Evolutionary conservation across 129 eudicot species (phyloP), one percentile per base, ranked within the genome.

Genomic region (Pseudognaphalium luteoalbum): DNA sequence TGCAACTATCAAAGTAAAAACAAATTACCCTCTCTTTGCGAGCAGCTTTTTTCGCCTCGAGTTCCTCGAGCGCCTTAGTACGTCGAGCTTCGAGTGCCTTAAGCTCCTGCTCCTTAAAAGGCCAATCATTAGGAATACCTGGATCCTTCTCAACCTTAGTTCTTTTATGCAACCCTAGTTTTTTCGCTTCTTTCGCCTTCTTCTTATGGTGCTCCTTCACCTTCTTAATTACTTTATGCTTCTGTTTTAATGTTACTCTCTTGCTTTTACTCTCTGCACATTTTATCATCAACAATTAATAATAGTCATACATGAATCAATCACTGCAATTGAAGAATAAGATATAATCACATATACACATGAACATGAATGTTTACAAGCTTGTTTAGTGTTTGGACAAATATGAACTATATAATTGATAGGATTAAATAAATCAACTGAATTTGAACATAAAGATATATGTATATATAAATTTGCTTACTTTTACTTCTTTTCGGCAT

Each of bases 41-140:
- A 3, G 96, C 99, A 74, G 96, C 99, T 77, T 95, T 95, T 79
- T 95, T 95, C 84, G 80, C 91, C 86, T 95, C 99, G 3, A 87
- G 50, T 39, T 85, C 99, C 68, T 89, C 92, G 17, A 89, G 62
- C 10, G 99, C 97, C 10, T 85, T 81, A 20, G 92, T 81, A 25
- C 99, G 90, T 8, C 97, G 92, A 54, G 76, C 86, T 56, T 95
- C 99, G 17, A 95, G 97, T 35, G 97, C 97, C 80, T 89, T 91
- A 11, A 95, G 97, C 78, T 95, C 99, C 66, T 91, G 90, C 17
- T 95, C 99, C 97, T 91, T 95, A 22, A 95, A 95, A 28, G 99
- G 99, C 99, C 99, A 91, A 47, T 95, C 96, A 75, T 95, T 91
- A 69, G 99, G 99, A 25, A 95, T 91, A 7, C 97, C 97, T 0